phyloP scores from a whole-genome alignment of 139 green algal species.

The Yamagishiella unicocca region DNA sequence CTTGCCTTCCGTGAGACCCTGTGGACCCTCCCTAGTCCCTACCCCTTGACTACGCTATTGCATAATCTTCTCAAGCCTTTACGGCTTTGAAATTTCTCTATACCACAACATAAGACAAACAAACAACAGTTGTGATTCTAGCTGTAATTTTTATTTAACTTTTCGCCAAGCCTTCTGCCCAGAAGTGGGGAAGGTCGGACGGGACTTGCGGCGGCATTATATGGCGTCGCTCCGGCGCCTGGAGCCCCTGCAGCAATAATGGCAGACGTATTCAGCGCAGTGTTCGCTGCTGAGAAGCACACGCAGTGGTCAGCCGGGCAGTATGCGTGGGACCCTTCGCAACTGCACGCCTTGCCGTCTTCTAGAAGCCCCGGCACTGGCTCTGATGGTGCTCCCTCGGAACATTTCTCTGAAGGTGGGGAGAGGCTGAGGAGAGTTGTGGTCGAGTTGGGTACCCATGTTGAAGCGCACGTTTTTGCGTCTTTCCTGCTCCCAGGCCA shows the following conservation, averaged over 20 bases:
- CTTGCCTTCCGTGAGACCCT: too few relatives aligned
- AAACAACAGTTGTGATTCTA: too few relatives aligned
- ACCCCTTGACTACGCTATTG: background rate
- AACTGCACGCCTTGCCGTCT: conserved; percentile 12
- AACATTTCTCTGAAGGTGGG: background rate
- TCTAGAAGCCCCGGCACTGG: background rate
- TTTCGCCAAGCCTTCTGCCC: too few relatives aligned
- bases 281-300: background rate
- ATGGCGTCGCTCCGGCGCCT: conserved; percentile 1
- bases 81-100: too few relatives aligned
- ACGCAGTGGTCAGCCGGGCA: background rate
- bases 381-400: background rate
- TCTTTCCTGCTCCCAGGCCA: background rate
- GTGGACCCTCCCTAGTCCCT: too few relatives aligned
- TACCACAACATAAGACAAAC: too few relatives aligned
- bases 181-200: background rate
- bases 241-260: background rate
- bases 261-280: conserved; percentile 19
- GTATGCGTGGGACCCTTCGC: conserved; percentile 26
- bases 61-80: background rate
- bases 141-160: too few relatives aligned
- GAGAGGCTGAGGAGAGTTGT: background rate
- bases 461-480: background rate
- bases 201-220: background rate
- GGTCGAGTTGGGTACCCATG: background rate